Base-by-base conservation (phyloP, 2,329 filamentous ascomycete genomes). In the Alternaria sp. region DNA sequence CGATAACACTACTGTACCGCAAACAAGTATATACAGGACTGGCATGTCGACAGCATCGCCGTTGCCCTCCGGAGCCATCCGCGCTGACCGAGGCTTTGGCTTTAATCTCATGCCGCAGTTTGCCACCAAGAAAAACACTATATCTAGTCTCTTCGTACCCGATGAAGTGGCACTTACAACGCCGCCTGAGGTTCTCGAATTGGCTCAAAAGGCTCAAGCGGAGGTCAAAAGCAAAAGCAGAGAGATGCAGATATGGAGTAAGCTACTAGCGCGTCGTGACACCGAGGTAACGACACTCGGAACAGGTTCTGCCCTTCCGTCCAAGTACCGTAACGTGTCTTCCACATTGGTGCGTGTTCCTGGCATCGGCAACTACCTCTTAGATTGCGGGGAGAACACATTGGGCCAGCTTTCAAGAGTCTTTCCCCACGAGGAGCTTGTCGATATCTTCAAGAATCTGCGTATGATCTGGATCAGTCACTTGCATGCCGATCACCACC, bases 291-390 rank as follows among this genome's bases (percentile, higher is more conserved):
- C 94, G 43, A 89, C 93, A 1, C 86, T 99, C 1, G 96, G 96
- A 6, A 99, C 96, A 3, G 96, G 96, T 9, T 98, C 95, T 4
- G 92, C 95, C 0, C 78, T 91, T 15, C 96, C 96, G 2, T 97
- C 93, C 32, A 96, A 96, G 77, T 96, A 97, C 79, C 91, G 96
- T 72, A 99, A 98, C 77, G 96, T 99, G 19, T 97, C 95, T 11
- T 89, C 90, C 2, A 97, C 94, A 0, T 84, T 99, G 5, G 82
- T 99, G 47, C 88, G 92, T 13, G 90, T 97, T 4, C 96, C 96
- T 7, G 91, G 90, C 5, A 87, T 89, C 70, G 96, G 96, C n/a
- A 93, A 88, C 77, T 96, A 97, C 75, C 84, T 99, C 1, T 87
- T 99, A 61, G 96, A 99, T 80, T 93, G 90, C 70, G 96, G 96